These are phyloP conservation scores for Orbilia ellipsospora DNA, from an alignment of 2,329 filamentous ascomycete species.

Conservation along the genomic window DNA sequence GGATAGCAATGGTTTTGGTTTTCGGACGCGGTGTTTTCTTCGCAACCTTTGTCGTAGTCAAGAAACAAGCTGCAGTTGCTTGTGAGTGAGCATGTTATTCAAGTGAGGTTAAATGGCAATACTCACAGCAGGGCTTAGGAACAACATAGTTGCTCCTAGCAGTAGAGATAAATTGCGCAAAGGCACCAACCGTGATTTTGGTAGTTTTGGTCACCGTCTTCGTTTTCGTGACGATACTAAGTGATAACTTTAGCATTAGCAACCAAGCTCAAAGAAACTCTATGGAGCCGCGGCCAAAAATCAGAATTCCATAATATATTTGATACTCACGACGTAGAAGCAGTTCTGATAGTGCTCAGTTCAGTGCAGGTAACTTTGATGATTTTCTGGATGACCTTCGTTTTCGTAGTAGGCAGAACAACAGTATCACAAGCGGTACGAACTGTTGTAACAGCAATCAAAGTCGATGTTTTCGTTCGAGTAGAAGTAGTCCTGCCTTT, in stretches of 20 bases:
- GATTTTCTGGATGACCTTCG: background rate
- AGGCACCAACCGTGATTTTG: background rate
- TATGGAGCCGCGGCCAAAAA: background rate
- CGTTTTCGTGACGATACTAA: background rate
- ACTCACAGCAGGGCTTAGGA: constrained; percentile 11
- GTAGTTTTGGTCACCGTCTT: background rate
- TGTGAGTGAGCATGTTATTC: background rate
- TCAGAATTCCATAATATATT: background rate
- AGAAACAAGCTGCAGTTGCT: constrained; percentile 5
- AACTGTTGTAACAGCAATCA: background rate
- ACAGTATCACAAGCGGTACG: background rate
- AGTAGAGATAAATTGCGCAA: background rate
- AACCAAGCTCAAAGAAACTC: too few relatives aligned
- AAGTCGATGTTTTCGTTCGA: background rate
- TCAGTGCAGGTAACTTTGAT: background rate
- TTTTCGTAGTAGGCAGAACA: background rate
- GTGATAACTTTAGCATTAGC: background rate
- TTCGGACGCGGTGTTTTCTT: background rate
- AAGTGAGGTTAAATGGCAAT: too few relatives aligned
- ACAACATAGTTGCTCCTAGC: background rate
- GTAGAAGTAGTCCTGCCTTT: constrained; percentile 12
- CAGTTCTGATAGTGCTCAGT: background rate
- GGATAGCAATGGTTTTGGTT: background rate
- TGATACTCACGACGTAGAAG: constrained; percentile 9
- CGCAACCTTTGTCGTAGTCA: background rate